phyloP scores from a whole-genome alignment of 1,284 basidiomycete genomes.

The Fistulina hepatica region DNA sequence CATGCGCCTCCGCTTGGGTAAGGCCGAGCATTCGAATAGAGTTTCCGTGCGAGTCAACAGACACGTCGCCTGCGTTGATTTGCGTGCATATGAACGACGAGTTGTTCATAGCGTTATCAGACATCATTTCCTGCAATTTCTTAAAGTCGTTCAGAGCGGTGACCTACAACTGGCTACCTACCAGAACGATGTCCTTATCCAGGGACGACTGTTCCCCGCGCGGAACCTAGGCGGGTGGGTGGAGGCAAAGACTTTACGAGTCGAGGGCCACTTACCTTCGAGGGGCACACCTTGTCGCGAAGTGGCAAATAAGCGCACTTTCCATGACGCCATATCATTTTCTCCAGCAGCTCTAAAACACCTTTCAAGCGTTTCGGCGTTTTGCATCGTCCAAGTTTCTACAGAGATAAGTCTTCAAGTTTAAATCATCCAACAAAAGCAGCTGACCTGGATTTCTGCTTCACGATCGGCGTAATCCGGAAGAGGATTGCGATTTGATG shows the following conservation, averaged over 20 bases:
- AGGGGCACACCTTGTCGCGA: conserved; percentile 59
- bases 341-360: conserved; percentile 43
- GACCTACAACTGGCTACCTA: conserved; percentile 20
- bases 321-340: conserved; percentile 56
- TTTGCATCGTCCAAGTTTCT: conserved; percentile 41
- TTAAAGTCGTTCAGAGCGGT: conserved; percentile 1
- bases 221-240: background rate
- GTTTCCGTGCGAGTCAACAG: conserved; percentile 38
- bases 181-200: conserved; percentile 49
- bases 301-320: conserved; percentile 63
- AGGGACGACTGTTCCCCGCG: conserved; percentile 25
- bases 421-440: conserved; percentile 3
- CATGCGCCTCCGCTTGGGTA: conserved; percentile 36
- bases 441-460: conserved; percentile 53
- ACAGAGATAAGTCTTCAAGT: conserved; percentile 8
- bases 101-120: too few relatives aligned
- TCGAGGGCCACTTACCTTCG: conserved; percentile 40
- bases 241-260: background rate
- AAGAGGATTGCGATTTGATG: conserved; percentile 23
- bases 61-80: conserved; percentile 24
- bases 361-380: conserved; percentile 66
- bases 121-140: conserved; percentile 53
- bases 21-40: conserved; percentile 31
- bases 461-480: conserved; percentile 57
- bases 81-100: conserved; percentile 46